Evolutionary conservation across 2,329 filamentous ascomycete species (phyloP).

Genomic region (Claviceps pazoutovae): DNA sequence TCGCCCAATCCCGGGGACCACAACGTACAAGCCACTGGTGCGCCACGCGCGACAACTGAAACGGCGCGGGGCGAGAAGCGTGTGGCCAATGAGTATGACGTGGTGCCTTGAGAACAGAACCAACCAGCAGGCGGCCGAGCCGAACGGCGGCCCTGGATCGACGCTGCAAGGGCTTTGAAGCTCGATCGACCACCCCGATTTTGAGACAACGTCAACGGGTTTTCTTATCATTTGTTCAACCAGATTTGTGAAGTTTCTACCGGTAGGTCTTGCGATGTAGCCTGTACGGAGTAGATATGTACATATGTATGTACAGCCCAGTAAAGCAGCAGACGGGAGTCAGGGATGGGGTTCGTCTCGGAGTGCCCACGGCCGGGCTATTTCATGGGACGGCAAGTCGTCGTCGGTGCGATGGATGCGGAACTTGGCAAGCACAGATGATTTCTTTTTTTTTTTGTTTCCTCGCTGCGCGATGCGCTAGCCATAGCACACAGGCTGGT

Average conservation of each 20-base stretch:
- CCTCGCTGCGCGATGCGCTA: neutral
- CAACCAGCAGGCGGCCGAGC: neutral
- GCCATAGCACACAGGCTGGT: neutral
- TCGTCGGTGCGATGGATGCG: neutral
- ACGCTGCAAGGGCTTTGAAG: too few relatives aligned
- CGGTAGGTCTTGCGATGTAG: too few relatives aligned
- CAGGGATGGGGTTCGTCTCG: neutral
- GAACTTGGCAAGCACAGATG: too few relatives aligned
- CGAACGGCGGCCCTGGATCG: too few relatives aligned
- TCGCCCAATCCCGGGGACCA: neutral
- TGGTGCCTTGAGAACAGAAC: neutral
- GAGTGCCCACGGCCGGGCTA: neutral
- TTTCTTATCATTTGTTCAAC: too few relatives aligned
- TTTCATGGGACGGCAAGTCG: neutral
- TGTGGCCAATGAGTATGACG: neutral
- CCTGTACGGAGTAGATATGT: too few relatives aligned
- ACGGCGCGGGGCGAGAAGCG: neutral
- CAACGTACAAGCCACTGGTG: neutral
- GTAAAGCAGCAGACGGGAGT: neutral
- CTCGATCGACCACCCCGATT: too few relatives aligned
- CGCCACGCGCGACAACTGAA: conserved; percentile 1
- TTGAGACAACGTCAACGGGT: too few relatives aligned
- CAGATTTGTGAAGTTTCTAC: too few relatives aligned
- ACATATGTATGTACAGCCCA: neutral
- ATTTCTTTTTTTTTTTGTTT: too few relatives aligned